phyloP scores from a whole-genome alignment of 345 rosid species.

The Rhizophora apiculata region DNA sequence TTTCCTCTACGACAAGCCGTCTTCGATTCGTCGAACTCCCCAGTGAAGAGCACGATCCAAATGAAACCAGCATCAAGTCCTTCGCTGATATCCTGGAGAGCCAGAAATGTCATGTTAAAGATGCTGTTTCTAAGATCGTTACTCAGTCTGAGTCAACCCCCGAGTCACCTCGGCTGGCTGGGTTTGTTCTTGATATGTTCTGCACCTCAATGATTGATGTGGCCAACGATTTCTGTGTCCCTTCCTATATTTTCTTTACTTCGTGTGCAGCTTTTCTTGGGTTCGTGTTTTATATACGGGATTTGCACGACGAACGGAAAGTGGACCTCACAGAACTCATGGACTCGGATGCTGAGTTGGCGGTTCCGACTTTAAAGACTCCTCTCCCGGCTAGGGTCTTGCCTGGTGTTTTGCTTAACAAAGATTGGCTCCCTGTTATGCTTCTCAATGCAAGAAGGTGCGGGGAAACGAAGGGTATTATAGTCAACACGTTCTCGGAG shows the following conservation, averaged over 20 bases:
- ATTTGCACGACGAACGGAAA: background rate
- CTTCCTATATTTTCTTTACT: slow-evolving; percentile 19
- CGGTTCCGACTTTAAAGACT: background rate
- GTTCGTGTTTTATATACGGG: background rate
- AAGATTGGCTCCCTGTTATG: too few species aligned
- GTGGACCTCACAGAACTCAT: slow-evolving; percentile 3
- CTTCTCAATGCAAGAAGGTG: background rate
- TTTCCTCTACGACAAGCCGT: too few species aligned
- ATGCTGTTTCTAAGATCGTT: too few species aligned
- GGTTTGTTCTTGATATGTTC: background rate
- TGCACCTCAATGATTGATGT: slow-evolving; percentile 10
- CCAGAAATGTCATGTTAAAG: too few species aligned
- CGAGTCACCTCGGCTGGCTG: too few species aligned
- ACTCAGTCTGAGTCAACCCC: too few species aligned
- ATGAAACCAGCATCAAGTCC: too few species aligned
- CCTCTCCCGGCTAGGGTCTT: too few species aligned
- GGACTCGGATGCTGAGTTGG: slow-evolving; percentile 7
- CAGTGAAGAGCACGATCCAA: too few species aligned
- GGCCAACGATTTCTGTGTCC: slow-evolving; percentile 13
- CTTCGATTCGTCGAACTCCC: slow-evolving; percentile 4
- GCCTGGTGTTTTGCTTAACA: too few species aligned
- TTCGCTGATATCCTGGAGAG: too few species aligned
- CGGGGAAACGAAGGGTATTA: slow-evolving; percentile 1
- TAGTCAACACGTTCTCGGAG: slow-evolving; percentile 8
- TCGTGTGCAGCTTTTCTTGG: slow-evolving; percentile 16